Base-by-base conservation (phyloP, 495 filamentous ascomycete species). In the Neurospora africana region DNA sequence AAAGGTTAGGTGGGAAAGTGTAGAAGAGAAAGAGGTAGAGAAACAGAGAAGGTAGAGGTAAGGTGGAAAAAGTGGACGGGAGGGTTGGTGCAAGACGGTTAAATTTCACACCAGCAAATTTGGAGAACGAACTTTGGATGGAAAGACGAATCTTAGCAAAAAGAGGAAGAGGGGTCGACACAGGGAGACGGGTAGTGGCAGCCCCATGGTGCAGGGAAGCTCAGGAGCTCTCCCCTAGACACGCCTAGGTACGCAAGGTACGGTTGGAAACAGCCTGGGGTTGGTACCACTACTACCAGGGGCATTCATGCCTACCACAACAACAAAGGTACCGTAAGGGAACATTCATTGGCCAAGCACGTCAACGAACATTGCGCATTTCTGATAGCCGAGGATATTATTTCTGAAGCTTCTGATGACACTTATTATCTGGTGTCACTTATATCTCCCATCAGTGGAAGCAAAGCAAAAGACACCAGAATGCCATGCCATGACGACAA, bases 41-140 rank as follows among this genome's bases (percentile, higher is more conserved):
- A 73, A 74, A 73, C 72, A 76, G 76, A 76, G 76, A 78, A 78
- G 74, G 75, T 53, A 70, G 72, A 73, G 69, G 35, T 39, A 69
- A 68, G 53, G 35, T 58, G 65, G n/a, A 68, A 68, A 35, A 68
- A 69, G 72, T 53, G 75, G 75, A 71, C 70, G 71, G 40, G 44
- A 70, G 68, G 68, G 71, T 68, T 68, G 19, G 33, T 69, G 68
- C 71, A 65, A 67, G 74, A 72, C 65, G 68, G 75, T 53, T 41
- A 69, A 47, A 53, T 36, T 37, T 38, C 19, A 35, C 69, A 69
- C 27, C 35, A 44, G 30, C 21, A 65, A 19, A 33, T 65, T 65
- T 33, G 53, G 53, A 19, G 53, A 19, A 65, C 30, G 53, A 27
- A 65, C 53, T 65, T 53, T 65, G 27, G 53, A 61, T 61, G 53